Conservation (phyloP, 2,329 filamentous ascomycete genomes). For the Botrytis pseudocinerea region DNA sequence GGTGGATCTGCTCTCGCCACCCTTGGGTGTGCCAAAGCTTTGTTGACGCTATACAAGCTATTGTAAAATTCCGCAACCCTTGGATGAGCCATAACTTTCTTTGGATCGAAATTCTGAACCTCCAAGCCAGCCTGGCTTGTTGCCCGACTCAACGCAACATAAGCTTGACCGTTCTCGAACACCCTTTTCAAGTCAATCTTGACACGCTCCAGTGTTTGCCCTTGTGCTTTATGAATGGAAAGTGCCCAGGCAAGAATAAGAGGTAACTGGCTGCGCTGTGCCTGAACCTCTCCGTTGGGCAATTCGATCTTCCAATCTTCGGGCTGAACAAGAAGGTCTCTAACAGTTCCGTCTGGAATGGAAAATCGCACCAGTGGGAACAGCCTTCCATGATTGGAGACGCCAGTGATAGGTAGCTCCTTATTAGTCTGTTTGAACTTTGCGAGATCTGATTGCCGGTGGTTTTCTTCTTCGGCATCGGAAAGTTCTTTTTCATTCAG, state of each 20-base stretch:
- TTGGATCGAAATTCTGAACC: slow-evolving; percentile 83
- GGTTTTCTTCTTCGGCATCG: slow-evolving; percentile 41
- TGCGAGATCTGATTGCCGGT: slow-evolving; percentile 41
- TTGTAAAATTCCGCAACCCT: slow-evolving; percentile 84
- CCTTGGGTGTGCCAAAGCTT: slow-evolving; percentile 42
- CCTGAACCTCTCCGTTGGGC: slow-evolving; percentile 92
- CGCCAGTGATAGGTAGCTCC: slow-evolving; percentile 39
- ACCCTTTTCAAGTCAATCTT: slow-evolving; percentile 90
- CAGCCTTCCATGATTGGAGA: slow-evolving; percentile 52
- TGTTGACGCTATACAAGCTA: slow-evolving; percentile 73
- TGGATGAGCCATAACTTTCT: slow-evolving; percentile 91
- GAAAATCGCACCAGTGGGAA: slow-evolving; percentile 87
- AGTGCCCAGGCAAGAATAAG: slow-evolving; percentile 95
- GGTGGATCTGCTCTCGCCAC: slow-evolving; percentile 29
- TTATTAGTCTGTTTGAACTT: slow-evolving; percentile 41
- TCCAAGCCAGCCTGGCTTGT: slow-evolving; percentile 85
- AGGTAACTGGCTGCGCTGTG: slow-evolving; percentile 78
- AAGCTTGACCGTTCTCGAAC: slow-evolving; percentile 97
- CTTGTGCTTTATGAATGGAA: slow-evolving; percentile 97
- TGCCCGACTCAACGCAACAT: slow-evolving; percentile 92
- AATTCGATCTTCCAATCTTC: slow-evolving; percentile 97
- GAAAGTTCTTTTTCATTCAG: slow-evolving; percentile 52
- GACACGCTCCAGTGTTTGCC: slow-evolving; percentile 83
- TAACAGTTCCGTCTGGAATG: slow-evolving; percentile 72
- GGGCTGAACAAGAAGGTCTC: slow-evolving; percentile 77